phyloP scores from a whole-genome alignment of 2,329 filamentous ascomycete genomes.

The Hypoxylon sp. region DNA sequence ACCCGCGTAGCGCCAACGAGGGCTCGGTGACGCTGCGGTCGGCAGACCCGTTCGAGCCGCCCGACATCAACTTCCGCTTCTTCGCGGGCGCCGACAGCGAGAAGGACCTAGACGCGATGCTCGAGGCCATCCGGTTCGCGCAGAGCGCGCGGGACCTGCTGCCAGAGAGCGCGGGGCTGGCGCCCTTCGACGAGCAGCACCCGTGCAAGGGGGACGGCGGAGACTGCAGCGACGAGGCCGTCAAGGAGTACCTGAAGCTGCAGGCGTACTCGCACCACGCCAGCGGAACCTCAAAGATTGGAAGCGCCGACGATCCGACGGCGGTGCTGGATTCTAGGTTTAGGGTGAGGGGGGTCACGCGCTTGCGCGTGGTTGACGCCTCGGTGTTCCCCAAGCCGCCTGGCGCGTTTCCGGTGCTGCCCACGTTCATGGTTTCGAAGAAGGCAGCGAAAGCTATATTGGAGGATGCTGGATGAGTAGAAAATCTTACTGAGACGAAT shows the following conservation, averaged over 20 bases:
- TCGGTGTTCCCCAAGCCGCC: conserved; percentile 64
- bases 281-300: conserved; percentile 43
- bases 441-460: conserved; percentile 47
- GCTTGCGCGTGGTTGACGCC: conserved; percentile 67
- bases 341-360: conserved; percentile 62
- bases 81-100: conserved; percentile 64
- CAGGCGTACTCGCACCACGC: conserved; percentile 44
- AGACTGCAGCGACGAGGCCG: conserved; percentile 36
- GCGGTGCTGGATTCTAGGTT: conserved; percentile 65
- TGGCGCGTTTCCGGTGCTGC: conserved; percentile 45
- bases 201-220: conserved; percentile 34
- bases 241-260: conserved; percentile 44
- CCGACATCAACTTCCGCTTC: conserved; percentile 72
- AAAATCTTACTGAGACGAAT: not conserved
- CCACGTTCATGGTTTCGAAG: conserved; percentile 47
- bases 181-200: conserved; percentile 49
- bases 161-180: conserved; percentile 58
- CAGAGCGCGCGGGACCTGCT: conserved; percentile 21
- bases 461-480: conserved; percentile 5
- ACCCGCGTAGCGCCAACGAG: conserved; percentile 63
- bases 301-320: conserved; percentile 59
- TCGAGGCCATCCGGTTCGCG: conserved; percentile 41
- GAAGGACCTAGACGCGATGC: conserved; percentile 44
- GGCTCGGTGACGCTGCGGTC: conserved; percentile 72
- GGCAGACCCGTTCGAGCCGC: conserved; percentile 71